Evolutionary conservation across 768 basidiomycete genomes (phyloP).

Genomic region (Trametes punicea): DNA sequence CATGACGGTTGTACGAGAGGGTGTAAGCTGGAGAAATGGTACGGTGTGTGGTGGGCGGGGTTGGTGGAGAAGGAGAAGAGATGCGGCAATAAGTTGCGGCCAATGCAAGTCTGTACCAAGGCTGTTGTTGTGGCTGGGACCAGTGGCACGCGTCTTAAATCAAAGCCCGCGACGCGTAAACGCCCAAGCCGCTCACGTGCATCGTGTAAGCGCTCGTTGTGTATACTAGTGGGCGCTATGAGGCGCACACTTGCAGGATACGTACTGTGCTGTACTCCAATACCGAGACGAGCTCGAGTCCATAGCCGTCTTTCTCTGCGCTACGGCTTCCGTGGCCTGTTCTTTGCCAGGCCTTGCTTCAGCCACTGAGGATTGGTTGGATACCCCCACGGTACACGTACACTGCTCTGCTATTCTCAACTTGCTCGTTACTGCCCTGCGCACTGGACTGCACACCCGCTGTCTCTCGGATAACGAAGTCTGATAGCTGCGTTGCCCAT

Average conservation of each 20-base stretch:
- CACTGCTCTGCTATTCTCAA: too few relatives aligned
- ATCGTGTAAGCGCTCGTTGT: background rate
- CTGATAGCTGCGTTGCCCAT: background rate
- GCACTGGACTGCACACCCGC: too few relatives aligned
- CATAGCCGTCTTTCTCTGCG: too few relatives aligned
- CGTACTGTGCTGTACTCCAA: too few relatives aligned
- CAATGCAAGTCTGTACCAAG: background rate
- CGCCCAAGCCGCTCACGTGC: background rate
- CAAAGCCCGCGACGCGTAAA: background rate
- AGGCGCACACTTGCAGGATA: background rate
- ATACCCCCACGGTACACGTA: too few relatives aligned
- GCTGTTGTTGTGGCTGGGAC: background rate
- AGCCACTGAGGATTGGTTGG: too few relatives aligned
- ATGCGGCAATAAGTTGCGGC: background rate
- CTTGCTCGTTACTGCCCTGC: too few relatives aligned
- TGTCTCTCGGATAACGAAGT: background rate
- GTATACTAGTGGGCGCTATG: background rate
- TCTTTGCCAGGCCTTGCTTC: too few relatives aligned
- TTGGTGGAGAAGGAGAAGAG: background rate
- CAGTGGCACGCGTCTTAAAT: background rate
- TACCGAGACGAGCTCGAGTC: too few relatives aligned
- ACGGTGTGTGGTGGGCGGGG: background rate
- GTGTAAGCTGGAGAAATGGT: too few relatives aligned
- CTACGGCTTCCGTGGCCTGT: too few relatives aligned
- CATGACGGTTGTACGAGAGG: background rate